phyloP scores from a whole-genome alignment of 225 moss, liverwort and hornwort species.

The Ulota crispa region DNA sequence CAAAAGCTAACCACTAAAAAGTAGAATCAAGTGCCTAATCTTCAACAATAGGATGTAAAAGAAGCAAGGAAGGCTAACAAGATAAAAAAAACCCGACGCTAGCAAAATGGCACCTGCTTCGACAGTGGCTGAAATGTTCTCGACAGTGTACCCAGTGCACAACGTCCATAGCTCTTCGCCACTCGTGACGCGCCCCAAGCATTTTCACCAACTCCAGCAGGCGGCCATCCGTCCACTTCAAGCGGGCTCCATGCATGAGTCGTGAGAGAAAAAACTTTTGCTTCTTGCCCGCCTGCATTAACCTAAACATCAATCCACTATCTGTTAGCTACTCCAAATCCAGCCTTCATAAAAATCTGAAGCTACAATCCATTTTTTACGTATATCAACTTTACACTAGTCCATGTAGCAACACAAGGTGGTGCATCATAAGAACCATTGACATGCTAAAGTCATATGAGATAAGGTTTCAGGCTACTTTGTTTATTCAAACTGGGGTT shows the following conservation, averaged over 20 bases:
- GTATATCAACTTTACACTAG: neutral
- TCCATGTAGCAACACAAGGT: neutral
- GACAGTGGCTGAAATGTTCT: constrained; percentile 67
- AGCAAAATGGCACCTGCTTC: constrained; percentile 63
- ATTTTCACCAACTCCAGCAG: constrained; percentile 67
- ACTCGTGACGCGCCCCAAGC: constrained; percentile 75
- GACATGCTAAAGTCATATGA: too few relatives aligned
- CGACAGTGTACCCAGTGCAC: constrained; percentile 80
- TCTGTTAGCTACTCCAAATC: constrained; percentile 4
- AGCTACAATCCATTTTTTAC: neutral
- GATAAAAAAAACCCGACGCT: neutral
- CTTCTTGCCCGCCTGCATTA: constrained; percentile 54
- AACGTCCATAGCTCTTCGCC: constrained; percentile 85
- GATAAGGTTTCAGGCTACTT: neutral
- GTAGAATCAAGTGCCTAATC: neutral
- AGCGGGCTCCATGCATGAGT: constrained; percentile 82
- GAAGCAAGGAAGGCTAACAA: neutral
- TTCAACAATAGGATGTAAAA: neutral
- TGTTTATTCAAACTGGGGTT: neutral
- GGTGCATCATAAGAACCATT: neutral
- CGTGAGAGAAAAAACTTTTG: constrained; percentile 65
- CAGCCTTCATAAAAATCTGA: neutral
- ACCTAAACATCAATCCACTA: constrained; percentile 40
- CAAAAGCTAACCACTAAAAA: neutral
- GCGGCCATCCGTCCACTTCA: constrained; percentile 87